Base-by-base conservation (phyloP, 495 filamentous ascomycete genomes). In the Chaetomium fimeti region DNA sequence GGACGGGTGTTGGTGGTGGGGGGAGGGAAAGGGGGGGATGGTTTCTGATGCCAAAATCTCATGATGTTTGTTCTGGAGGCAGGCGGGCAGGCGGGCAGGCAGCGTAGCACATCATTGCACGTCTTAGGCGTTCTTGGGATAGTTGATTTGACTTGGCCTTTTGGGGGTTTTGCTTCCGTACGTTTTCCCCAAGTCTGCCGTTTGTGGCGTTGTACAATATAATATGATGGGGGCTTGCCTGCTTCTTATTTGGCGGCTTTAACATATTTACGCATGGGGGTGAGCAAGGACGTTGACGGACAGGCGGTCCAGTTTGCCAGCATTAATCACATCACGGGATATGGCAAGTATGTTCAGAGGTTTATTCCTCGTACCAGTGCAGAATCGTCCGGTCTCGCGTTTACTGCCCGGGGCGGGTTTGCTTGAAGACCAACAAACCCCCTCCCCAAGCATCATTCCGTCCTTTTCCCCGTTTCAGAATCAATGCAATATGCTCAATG, bases 401-500 rank as follows among this genome's bases (percentile, higher is more conserved):
- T 65, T 68, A 62, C 62, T 68, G 66, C 70, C 64, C 54, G 63
- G 60, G 63, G 58, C 65, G 61, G 69, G 57, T 59, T 47, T 66
- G 55, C 54, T 24, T 66, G 57, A 64, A 56, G 65, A 68, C 62
- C 60, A 67, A 71, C 62, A 72, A 61, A 64, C 62, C 64, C 64
- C 61, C 61, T 52, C 54, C 57, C 57, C 65, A 66, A 69, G 66
- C 62, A 68, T 66, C 65, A 66, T 68, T 48, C 67, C 64, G 65
- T 67, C 71, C 72, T 42, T 64, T 64, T 74, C 66, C 66, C 69
- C 66, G 38, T 68, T 69, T 66, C 69, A 73, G 66, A 67, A 67
- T 75, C 61, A 72, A 75, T 74, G 69, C 69, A 73, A 71, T 66
- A 73, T 71, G 71, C 71, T 68, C 69, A 73, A 70, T 68, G 67